Base-by-base conservation (phyloP, 176 grass and related monocot genomes). In the Puya raimondii region DNA sequence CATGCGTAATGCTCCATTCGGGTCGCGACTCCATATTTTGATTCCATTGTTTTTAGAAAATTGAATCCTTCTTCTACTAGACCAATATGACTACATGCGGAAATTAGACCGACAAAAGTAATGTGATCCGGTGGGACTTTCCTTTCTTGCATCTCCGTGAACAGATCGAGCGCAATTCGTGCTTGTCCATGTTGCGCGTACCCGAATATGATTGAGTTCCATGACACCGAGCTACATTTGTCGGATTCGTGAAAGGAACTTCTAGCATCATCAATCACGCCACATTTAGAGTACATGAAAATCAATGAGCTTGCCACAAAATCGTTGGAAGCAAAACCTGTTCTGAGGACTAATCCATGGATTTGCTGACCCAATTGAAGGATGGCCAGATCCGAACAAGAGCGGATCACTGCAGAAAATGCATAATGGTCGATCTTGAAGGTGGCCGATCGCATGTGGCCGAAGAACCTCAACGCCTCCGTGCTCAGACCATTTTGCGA, bases 1-100 rank as follows among this genome's bases (percentile, higher is more conserved):
- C 89, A 88, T 49, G 82, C 89, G 72, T 88, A 91, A 56, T 91
- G 89, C 64, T 91, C 89, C 89, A 83, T 91, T 58, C 76, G 53
- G 11, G 83, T 42, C 49, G 82, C 63, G 49, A 88, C 20, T 33
- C 80, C 80, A 26, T 88, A 80, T 66, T 3, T 57, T 51, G 26
- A 73, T 65, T 85, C 85, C 85, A 91, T 88, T 0, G 66, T 49
- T 65, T 70, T 65, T 12, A 91, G 82, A 59, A 91, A 75, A 61
- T 69, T 65, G 10, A 82, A 79, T 25, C 85, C 89, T 85, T 82
- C 63, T 16, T 88, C 73, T 8, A 91, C 82, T 17, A 91, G 54
- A 61, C 85, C 85, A 12, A 71, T 68, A 53, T 88, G 89, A 20
- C 89, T 91, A 29, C 68, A 91, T 3, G 79, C 70, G 1, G 89